A percentile compares a stretch with the other conserved stretches of the same genome.
phyloP scores from a whole-genome alignment of 2,329 filamentous ascomycete genomes.

The Whalleya microplaca region DNA sequence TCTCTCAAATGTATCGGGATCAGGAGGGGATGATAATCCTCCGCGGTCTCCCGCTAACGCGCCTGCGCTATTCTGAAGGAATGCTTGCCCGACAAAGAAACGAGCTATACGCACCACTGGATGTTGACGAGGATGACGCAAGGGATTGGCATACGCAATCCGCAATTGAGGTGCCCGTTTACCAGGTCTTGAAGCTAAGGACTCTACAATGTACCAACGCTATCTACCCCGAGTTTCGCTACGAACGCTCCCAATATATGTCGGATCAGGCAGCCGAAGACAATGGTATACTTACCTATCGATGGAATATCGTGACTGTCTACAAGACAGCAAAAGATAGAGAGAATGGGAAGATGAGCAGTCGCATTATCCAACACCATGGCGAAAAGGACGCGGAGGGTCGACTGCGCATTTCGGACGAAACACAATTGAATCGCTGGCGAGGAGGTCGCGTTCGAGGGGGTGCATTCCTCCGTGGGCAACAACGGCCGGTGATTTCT shows the following conservation, averaged over 20 bases:
- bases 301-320: slow-evolving; percentile 50
- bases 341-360: slow-evolving; percentile 1
- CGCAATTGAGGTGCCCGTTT: slow-evolving; percentile 46
- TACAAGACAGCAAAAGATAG: slow-evolving; percentile 30
- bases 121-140: slow-evolving; percentile 43
- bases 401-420: slow-evolving; percentile 34
- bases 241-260: slow-evolving; percentile 23
- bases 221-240: slow-evolving; percentile 45
- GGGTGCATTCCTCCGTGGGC: slow-evolving; percentile 42
- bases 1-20: slow-evolving; percentile 7
- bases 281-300: slow-evolving; percentile 51
- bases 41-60: slow-evolving; percentile 42
- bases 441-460: slow-evolving; percentile 44
- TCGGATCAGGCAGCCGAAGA: slow-evolving; percentile 28
- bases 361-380: slow-evolving; percentile 26
- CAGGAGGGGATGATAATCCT: slow-evolving; percentile 38
- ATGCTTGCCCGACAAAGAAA: slow-evolving; percentile 43
- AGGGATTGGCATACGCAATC: slow-evolving; percentile 40
- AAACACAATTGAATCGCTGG: slow-evolving; percentile 41
- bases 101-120: slow-evolving; percentile 48
- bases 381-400: slow-evolving; percentile 29
- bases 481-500: slow-evolving; percentile 21
- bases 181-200: slow-evolving; percentile 44
- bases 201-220: slow-evolving; percentile 60
- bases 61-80: slow-evolving; percentile 36